phyloP scores from a whole-genome alignment of 257 asterid species.

The Plantago elongata region DNA sequence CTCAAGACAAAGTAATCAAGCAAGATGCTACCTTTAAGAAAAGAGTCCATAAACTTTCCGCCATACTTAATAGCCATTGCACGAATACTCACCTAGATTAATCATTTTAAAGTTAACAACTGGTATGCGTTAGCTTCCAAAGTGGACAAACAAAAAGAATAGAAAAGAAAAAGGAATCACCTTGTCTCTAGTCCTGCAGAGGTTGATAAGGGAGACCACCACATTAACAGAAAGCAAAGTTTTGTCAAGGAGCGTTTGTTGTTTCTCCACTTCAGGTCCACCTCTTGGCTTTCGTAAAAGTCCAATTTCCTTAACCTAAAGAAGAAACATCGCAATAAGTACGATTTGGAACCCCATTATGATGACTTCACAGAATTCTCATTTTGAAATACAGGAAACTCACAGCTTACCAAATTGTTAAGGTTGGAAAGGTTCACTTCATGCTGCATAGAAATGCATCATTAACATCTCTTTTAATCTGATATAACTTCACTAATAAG shows the following conservation, averaged over 20 bases:
- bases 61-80: constrained; percentile 84
- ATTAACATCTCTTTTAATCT: constrained; percentile 23
- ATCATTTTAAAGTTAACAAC: constrained; percentile 19
- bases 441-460: constrained; percentile 50
- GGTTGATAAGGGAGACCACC: constrained; percentile 55
- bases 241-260: constrained; percentile 48
- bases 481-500: constrained; percentile 10
- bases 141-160: constrained; percentile 4
- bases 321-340: constrained; percentile 15
- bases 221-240: constrained; percentile 65
- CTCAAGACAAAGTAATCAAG: constrained; percentile 10
- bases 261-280: constrained; percentile 39
- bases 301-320: constrained; percentile 60
- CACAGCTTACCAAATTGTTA: constrained; percentile 61
- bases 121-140: constrained; percentile 9
- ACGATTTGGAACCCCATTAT: constrained; percentile 1
- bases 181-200: constrained; percentile 69
- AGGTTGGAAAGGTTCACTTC: constrained; percentile 68
- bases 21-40: constrained; percentile 60
- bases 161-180: constrained; percentile 26
- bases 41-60: constrained; percentile 77
- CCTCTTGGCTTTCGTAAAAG: constrained; percentile 50
- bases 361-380: neutral
- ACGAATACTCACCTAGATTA: constrained; percentile 59
- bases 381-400: constrained; percentile 15